These are phyloP conservation scores for Arthrinium puccinioides DNA, from an alignment of 2,329 filamentous ascomycete species.

Conservation along the genomic window DNA sequence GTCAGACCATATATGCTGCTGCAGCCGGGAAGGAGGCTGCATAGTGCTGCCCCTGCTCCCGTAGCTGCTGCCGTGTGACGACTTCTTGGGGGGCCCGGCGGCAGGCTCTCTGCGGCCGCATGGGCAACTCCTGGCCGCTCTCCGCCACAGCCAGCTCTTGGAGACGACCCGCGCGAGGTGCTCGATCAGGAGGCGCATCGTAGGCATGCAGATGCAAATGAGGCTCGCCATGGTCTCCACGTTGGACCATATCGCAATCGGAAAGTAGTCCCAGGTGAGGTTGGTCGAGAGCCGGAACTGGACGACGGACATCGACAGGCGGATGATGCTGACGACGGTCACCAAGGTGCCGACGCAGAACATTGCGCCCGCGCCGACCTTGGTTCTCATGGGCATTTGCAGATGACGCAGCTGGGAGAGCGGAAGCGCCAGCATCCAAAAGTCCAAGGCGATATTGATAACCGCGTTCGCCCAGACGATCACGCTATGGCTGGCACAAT, in stretches of 20 bases:
- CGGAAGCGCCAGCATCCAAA: conserved; percentile 11
- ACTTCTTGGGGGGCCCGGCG: no score
- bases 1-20: no score
- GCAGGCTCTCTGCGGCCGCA: no score
- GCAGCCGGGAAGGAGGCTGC: no score
- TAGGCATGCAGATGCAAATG: conserved; percentile 14
- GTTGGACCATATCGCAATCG: conserved; percentile 12
- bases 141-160: no score
- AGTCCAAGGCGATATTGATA: conserved; percentile 12
- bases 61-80: no score
- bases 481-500: conserved; percentile 12
- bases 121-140: no score
- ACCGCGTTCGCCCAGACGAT: conserved; percentile 12
- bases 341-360: conserved; percentile 15
- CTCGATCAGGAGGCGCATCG: conserved; percentile 11
- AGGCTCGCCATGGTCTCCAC: conserved; percentile 14
- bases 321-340: conserved; percentile 13
- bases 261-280: conserved; percentile 6
- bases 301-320: conserved; percentile 10
- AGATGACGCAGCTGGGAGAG: conserved; percentile 10
- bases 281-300: conserved; percentile 3
- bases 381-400: conserved; percentile 11
- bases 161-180: conserved; percentile 5
- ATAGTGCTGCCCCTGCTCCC: no score
- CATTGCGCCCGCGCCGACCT: conserved; percentile 12